These are phyloP conservation scores for Chalciporus sphaerocephalus DNA, from an alignment of 768 basidiomycete species.

Conservation along the genomic window DNA sequence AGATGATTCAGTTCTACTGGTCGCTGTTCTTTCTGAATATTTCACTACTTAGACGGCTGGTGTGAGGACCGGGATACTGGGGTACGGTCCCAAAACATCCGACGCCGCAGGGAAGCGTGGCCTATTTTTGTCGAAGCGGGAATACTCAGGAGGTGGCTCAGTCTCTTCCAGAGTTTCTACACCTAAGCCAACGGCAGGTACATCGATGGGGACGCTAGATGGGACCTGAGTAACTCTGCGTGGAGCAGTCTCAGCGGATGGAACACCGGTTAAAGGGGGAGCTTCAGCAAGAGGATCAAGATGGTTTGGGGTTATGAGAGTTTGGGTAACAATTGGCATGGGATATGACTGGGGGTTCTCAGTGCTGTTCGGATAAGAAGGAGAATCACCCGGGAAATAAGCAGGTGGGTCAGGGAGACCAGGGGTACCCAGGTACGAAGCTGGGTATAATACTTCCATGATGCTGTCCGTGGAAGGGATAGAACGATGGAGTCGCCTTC, in stretches of 20 bases:
- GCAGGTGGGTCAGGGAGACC: conserved; percentile 18
- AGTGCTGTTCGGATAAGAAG: neutral
- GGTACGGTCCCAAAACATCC: conserved; percentile 27
- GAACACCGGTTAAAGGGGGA: conserved; percentile 16
- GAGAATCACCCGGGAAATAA: conserved; percentile 9
- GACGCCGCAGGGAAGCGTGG: conserved; percentile 16
- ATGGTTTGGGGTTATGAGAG: neutral
- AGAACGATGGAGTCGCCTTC: neutral
- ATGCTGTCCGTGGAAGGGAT: conserved; percentile 22
- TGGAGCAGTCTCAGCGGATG: conserved; percentile 1
- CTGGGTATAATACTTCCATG: conserved; percentile 27
- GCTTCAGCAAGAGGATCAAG: conserved; percentile 11
- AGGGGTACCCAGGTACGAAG: conserved; percentile 12
- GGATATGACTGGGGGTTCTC: neutral
- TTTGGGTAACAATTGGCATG: neutral
- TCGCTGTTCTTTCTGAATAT: neutral
- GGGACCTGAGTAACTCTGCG: neutral
- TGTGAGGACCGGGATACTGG: conserved; percentile 14
- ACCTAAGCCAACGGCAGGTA: neutral
- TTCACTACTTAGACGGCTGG: conserved; percentile 2
- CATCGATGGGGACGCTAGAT: neutral
- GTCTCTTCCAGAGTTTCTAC: conserved; percentile 3
- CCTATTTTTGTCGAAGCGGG: conserved; percentile 24
- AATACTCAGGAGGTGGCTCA: conserved; percentile 24
- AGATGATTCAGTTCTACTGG: neutral